Evolutionary conservation across 2,329 filamentous ascomycete species (phyloP).

Genomic region (Pleurostoma richardsiae): DNA sequence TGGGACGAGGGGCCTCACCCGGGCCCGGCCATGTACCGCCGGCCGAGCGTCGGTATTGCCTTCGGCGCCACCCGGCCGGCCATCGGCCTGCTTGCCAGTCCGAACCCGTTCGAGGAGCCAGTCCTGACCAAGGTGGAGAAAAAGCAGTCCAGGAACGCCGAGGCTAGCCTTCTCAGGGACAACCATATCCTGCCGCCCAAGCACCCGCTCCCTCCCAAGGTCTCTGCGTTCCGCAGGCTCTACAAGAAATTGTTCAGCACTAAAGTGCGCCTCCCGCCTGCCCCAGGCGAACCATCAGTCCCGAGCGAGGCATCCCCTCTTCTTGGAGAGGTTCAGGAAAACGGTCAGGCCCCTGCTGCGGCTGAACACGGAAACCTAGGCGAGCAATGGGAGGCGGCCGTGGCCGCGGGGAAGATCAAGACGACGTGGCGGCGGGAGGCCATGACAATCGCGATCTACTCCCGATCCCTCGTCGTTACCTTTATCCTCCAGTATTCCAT

Average conservation of each 20-base stretch:
- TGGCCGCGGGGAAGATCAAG: slow-evolving; percentile 72
- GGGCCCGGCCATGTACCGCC: slow-evolving; percentile 59
- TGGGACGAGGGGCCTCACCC: slow-evolving; percentile 24
- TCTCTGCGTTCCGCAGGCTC: slow-evolving; percentile 28
- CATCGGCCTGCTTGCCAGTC: slow-evolving; percentile 41
- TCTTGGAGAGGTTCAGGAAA: slow-evolving; percentile 14
- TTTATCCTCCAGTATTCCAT: slow-evolving; percentile 80
- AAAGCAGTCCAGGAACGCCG: slow-evolving; percentile 51
- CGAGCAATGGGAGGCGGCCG: slow-evolving; percentile 80
- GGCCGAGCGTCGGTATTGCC: slow-evolving; percentile 66
- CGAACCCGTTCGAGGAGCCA: slow-evolving; percentile 39
- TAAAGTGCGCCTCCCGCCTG: slow-evolving; percentile 34
- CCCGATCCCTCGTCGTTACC: slow-evolving; percentile 65
- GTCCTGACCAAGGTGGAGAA: slow-evolving; percentile 49
- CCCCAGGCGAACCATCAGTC: slow-evolving; percentile 36
- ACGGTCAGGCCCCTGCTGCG: slow-evolving; percentile 32
- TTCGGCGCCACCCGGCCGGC: slow-evolving; percentile 67
- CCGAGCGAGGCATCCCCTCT: slow-evolving; percentile 35
- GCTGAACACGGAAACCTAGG: slow-evolving; percentile 52
- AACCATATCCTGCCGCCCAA: slow-evolving; percentile 63
- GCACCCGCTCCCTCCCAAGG: slow-evolving; percentile 30
- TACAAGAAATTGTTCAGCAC: slow-evolving; percentile 49
- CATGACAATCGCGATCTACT: slow-evolving; percentile 71
- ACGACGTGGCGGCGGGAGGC: slow-evolving; percentile 90
- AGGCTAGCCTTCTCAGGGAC: slow-evolving; percentile 57